A percentile compares a stretch with the other conserved stretches of the same genome.
phyloP scores from a whole-genome alignment of 108 stramenopile species.

The Phaeodactylum tricornutum region DNA sequence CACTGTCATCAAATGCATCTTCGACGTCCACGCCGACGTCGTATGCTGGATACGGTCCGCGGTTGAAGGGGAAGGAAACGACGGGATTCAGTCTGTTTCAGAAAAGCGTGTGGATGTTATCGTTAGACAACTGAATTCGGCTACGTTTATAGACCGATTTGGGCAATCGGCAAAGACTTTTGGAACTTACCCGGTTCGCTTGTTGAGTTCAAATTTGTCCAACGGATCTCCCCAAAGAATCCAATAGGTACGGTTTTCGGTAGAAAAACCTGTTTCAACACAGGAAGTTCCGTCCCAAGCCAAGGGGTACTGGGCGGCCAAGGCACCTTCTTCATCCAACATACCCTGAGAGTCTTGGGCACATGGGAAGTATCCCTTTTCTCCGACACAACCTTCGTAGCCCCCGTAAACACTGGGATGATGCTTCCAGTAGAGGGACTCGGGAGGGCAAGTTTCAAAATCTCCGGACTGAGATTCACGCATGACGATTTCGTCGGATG shows the following conservation, averaged over 20 bases:
- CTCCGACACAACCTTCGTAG: slow-evolving; percentile 19
- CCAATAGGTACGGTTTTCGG: slow-evolving; percentile 13
- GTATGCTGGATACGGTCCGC: slow-evolving; percentile 17
- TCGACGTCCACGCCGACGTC: background rate
- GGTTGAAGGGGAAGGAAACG: slow-evolving; percentile 12
- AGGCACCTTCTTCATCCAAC: slow-evolving; percentile 1
- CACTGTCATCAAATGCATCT: slow-evolving; percentile 10
- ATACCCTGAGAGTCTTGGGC: slow-evolving; percentile 8
- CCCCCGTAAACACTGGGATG: slow-evolving; percentile 15
- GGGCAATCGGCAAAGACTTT: too few relatives aligned
- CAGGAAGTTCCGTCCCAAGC: slow-evolving; percentile 12
- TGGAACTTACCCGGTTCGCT: slow-evolving; percentile 13
- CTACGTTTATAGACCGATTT: too few relatives aligned
- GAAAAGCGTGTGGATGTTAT: too few relatives aligned
- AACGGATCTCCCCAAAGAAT: slow-evolving; percentile 22
- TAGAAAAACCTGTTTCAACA: slow-evolving; percentile 18
- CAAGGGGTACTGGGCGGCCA: slow-evolving; percentile 2
- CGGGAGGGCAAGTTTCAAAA: slow-evolving; percentile 12
- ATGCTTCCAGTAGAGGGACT: slow-evolving; percentile 13
- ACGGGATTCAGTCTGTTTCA: slow-evolving; percentile 9
- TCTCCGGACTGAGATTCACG: slow-evolving; percentile 4
- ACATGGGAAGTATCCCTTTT: slow-evolving; percentile 13
- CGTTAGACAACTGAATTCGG: too few relatives aligned
- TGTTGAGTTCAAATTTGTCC: slow-evolving; percentile 18
- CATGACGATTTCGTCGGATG: slow-evolving; percentile 3